A percentile compares a stretch with the other conserved stretches of the same genome.
Conservation (phyloP, 2,329 filamentous ascomycete species). For the Aspergillus ochraceoroseus region DNA sequence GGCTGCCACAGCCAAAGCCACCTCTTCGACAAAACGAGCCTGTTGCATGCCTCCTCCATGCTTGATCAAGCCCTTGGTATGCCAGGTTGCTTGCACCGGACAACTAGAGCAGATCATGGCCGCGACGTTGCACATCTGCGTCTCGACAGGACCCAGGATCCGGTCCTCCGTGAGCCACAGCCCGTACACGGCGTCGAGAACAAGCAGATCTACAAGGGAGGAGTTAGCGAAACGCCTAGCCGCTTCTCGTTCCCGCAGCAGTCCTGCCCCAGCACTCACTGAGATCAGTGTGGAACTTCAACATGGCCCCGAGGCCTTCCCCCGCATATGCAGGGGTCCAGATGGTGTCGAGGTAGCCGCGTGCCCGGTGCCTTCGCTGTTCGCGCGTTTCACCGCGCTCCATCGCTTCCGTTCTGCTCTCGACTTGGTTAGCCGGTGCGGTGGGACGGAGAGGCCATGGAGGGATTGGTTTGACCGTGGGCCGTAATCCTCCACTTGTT, state of each 20-base stretch:
- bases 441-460: too few relatives aligned
- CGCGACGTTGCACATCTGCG: constrained; percentile 1
- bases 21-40: background rate
- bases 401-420: constrained; percentile 2
- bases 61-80: background rate
- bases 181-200: constrained; percentile 1
- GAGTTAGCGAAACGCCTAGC: too few relatives aligned
- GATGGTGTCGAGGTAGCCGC: constrained; percentile 2
- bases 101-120: constrained; percentile 5
- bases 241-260: too few relatives aligned
- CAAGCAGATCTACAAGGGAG: constrained; percentile 1
- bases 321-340: constrained; percentile 2
- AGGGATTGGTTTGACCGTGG: too few relatives aligned
- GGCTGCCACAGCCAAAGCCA: background rate
- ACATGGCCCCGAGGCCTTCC: constrained; percentile 1
- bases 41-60: background rate
- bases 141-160: constrained; percentile 1
- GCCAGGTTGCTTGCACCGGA: constrained; percentile 5
- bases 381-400: background rate
- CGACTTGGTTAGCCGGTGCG: too few relatives aligned
- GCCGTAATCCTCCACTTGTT: constrained; percentile 3
- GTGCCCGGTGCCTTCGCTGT: background rate
- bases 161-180: constrained; percentile 2
- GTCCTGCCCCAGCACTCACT: too few relatives aligned
- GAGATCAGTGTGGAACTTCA: constrained; percentile 5